These are phyloP conservation scores for Mortierella sp. DNA, from an alignment of 371 early-diverging fungal genomes.

Conservation along the genomic window DNA sequence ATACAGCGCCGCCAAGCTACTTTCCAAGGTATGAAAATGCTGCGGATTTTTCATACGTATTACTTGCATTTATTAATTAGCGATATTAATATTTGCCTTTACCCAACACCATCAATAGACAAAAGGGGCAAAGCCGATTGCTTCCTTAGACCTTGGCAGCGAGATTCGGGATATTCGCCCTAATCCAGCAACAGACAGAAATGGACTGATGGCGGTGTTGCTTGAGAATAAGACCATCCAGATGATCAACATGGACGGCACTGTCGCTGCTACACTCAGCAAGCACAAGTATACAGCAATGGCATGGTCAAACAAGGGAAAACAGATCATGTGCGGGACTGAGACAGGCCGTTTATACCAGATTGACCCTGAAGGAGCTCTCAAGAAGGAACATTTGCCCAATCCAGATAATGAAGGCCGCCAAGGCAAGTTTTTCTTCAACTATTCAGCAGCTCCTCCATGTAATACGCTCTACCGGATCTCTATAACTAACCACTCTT, in stretches of 20 bases:
- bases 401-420: slow-evolving; percentile 25
- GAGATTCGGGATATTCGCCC: slow-evolving; percentile 47
- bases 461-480: not conserved
- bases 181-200: slow-evolving; percentile 35
- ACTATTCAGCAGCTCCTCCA: not conserved
- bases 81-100: not conserved
- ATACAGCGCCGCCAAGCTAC: slow-evolving; percentile 31
- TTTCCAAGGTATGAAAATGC: slow-evolving; percentile 30
- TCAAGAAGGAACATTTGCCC: slow-evolving; percentile 50
- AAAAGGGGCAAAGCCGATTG: slow-evolving; percentile 18
- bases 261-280: slow-evolving; percentile 18
- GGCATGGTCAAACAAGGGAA: slow-evolving; percentile 54
- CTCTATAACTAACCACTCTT: not conserved
- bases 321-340: slow-evolving; percentile 58
- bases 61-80: not conserved
- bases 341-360: slow-evolving; percentile 38
- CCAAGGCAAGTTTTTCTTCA: slow-evolving; percentile 21
- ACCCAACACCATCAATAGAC: slow-evolving; percentile 14
- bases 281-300: slow-evolving; percentile 48
- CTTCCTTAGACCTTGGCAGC: not conserved
- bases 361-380: slow-evolving; percentile 37
- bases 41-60: not conserved
- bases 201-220: slow-evolving; percentile 39
- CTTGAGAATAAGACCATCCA: slow-evolving; percentile 24
- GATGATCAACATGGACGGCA: slow-evolving; percentile 27